These are phyloP conservation scores for Suillus hirtellus DNA, from an alignment of 768 basidiomycete species.

Conservation along the genomic window DNA sequence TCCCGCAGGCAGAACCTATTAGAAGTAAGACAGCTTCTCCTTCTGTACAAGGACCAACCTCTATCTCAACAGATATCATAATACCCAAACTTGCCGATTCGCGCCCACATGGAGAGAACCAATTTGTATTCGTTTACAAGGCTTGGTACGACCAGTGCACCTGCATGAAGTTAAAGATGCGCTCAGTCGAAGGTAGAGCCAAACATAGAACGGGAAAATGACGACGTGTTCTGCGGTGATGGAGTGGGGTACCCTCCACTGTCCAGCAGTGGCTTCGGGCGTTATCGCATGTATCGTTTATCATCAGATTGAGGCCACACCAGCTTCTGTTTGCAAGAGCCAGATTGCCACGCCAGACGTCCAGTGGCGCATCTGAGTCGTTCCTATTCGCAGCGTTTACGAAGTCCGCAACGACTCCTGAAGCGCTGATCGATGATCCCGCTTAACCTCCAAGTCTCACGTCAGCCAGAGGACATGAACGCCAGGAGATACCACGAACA, in stretches of 20 bases:
- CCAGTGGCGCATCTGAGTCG: too few species aligned
- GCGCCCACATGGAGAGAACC: too few species aligned
- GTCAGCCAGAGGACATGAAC: not conserved
- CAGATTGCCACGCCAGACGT: not conserved
- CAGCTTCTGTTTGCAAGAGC: not conserved
- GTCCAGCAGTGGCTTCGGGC: not conserved
- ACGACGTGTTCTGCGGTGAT: conserved; percentile 18
- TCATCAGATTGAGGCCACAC: not conserved
- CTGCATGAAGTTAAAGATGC: conserved; percentile 35
- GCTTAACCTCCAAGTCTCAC: conserved; percentile 11
- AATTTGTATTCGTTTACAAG: too few species aligned
- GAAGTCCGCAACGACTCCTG: conserved; percentile 4
- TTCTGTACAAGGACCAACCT: too few species aligned
- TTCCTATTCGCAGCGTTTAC: not conserved
- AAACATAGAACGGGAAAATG: conserved; percentile 15
- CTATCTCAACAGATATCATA: too few species aligned
- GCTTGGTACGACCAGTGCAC: not conserved
- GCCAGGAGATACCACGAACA: conserved; percentile 21
- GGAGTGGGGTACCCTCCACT: not conserved
- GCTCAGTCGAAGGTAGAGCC: conserved; percentile 16
- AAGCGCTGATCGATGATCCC: not conserved
- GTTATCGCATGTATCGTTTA: not conserved
- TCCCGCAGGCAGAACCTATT: too few species aligned
- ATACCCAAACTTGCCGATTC: too few species aligned
- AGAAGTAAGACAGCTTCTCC: too few species aligned